Evolutionary conservation across 495 filamentous ascomycete species (phyloP).

Genomic region (Pseudoneurospora amorphoporcata): DNA sequence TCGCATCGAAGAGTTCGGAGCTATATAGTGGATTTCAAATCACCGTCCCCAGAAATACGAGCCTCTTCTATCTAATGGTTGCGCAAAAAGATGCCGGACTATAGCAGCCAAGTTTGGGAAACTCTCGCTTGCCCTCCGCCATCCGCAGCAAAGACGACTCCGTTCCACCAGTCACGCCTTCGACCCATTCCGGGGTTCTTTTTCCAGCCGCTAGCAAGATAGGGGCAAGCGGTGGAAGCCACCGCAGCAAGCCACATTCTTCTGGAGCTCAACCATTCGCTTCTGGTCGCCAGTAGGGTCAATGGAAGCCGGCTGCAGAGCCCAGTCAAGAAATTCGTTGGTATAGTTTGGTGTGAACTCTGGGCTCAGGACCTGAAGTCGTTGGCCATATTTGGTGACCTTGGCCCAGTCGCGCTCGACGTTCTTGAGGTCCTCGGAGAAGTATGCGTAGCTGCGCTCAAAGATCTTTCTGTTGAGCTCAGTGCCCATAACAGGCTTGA

Average conservation of each 20-base stretch:
- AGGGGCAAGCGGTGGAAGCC: constrained; percentile 31
- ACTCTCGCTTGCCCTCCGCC: background rate
- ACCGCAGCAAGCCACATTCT: constrained; percentile 43
- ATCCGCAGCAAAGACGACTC: background rate
- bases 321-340: constrained; percentile 53
- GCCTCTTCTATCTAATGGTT: background rate
- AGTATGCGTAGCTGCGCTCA: constrained; percentile 61
- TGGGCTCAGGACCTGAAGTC: constrained; percentile 47
- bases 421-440: constrained; percentile 61
- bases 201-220: background rate
- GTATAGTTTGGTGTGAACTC: constrained; percentile 57
- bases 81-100: background rate
- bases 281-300: constrained; percentile 59
- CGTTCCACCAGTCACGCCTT: background rate
- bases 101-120: background rate
- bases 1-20: background rate
- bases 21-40: background rate
- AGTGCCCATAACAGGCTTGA: constrained; percentile 58
- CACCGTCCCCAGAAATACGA: background rate
- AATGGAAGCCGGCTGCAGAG: constrained; percentile 45
- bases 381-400: constrained; percentile 59
- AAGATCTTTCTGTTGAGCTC: constrained; percentile 61
- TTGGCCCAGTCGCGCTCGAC: constrained; percentile 58
- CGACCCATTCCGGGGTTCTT: background rate
- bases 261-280: constrained; percentile 51